Conservation (phyloP, 352 stramenopile species). For the Thalassiosira hispida region DNA sequence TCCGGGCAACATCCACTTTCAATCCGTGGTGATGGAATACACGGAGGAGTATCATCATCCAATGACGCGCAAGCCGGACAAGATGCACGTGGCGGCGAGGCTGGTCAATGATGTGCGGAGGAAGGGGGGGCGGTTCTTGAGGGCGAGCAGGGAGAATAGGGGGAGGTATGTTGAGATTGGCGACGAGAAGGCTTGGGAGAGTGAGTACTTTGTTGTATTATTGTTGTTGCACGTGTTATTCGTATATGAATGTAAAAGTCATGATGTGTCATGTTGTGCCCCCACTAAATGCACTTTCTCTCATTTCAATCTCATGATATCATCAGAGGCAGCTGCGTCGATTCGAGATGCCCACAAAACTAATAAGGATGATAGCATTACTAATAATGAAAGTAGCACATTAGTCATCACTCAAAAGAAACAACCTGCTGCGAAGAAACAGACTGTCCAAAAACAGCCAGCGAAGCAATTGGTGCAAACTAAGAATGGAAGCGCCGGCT, state of each 20-base stretch:
- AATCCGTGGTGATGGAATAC: background rate
- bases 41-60: background rate
- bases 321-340: too few species aligned
- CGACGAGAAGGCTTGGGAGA: background rate
- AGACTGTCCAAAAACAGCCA: background rate
- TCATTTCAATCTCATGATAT: too few species aligned
- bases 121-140: background rate
- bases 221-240: background rate
- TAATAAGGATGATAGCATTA: too few species aligned
- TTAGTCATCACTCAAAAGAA: too few species aligned
- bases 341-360: too few species aligned
- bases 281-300: too few species aligned
- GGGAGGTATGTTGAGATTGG: background rate
- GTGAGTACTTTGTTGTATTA: background rate
- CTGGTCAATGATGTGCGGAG: background rate
- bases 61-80: background rate
- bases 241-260: background rate
- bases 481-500: too few species aligned
- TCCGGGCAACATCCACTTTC: slow-evolving; percentile 1
- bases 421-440: background rate
- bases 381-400: too few species aligned
- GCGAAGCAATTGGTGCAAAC: background rate
- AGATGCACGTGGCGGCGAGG: background rate
- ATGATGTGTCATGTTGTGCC: background rate
- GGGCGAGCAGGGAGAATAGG: background rate